Conservation (phyloP, 495 filamentous ascomycete species). For the Podospora appendiculata region DNA sequence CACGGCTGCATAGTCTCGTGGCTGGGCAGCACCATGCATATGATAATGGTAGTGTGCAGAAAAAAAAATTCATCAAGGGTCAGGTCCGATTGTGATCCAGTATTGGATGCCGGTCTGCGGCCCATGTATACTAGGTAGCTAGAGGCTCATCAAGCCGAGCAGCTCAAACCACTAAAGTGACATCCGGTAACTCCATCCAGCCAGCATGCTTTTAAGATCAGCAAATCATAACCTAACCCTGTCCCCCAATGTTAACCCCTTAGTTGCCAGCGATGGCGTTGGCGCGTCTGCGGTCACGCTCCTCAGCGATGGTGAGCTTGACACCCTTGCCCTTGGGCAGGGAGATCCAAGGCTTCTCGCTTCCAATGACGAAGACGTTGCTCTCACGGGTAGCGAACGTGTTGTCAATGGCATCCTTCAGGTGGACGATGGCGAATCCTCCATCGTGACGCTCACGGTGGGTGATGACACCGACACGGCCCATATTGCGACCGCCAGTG, state of each 20-base stretch:
- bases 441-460: slow-evolving; percentile 99
- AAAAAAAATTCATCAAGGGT: slow-evolving; percentile 10
- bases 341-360: slow-evolving; percentile 97
- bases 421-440: slow-evolving; percentile 98
- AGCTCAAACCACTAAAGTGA: slow-evolving; percentile 19
- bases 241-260: slow-evolving; percentile 9
- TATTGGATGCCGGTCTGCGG: slow-evolving; percentile 11
- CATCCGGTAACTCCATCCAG: slow-evolving; percentile 26
- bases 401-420: slow-evolving; percentile 99
- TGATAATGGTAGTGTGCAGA: neutral
- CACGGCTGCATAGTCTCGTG: too few relatives aligned
- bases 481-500: slow-evolving; percentile 99
- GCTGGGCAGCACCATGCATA: too few relatives aligned
- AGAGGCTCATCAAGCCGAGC: slow-evolving; percentile 11
- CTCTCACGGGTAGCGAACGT: slow-evolving; percentile 95
- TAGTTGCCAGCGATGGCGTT: slow-evolving; percentile 58
- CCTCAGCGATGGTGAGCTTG: slow-evolving; percentile 97
- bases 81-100: slow-evolving; percentile 16
- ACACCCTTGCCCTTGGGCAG: slow-evolving; percentile 99
- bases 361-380: slow-evolving; percentile 97
- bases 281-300: slow-evolving; percentile 92
- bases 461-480: slow-evolving; percentile 99
- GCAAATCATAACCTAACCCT: slow-evolving; percentile 18
- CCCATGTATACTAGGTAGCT: slow-evolving; percentile 17
- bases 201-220: slow-evolving; percentile 21